Evolutionary conservation across 1,284 basidiomycete genomes (phyloP).

Genomic region (Rhodotorula mucilaginosa): DNA sequence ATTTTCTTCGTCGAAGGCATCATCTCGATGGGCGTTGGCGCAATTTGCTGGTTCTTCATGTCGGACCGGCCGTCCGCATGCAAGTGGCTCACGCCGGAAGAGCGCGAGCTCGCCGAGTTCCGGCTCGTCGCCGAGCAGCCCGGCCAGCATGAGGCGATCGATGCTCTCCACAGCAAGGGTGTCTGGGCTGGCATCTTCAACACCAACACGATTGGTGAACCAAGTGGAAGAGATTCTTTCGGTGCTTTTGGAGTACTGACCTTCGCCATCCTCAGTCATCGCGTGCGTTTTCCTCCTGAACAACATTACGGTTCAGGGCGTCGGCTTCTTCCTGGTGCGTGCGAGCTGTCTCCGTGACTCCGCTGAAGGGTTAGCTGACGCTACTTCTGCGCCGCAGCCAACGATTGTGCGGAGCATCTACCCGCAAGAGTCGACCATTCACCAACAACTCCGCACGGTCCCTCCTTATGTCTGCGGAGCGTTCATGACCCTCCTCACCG

Average conservation of each 20-base stretch:
- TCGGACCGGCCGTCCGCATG: conserved; percentile 48
- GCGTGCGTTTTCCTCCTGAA: conserved; percentile 46
- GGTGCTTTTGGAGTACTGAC: not conserved
- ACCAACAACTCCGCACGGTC: conserved; percentile 48
- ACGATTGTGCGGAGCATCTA: conserved; percentile 49
- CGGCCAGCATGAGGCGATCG: conserved; percentile 45
- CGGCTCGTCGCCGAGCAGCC: conserved; percentile 50
- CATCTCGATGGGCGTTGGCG: conserved; percentile 47
- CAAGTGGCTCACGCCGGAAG: conserved; percentile 47
- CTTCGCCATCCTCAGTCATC: conserved; percentile 9
- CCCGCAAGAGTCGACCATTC: conserved; percentile 45
- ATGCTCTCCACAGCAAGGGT: conserved; percentile 41
- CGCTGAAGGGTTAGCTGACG: not conserved
- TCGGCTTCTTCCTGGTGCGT: conserved; percentile 1
- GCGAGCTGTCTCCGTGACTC: not conserved
- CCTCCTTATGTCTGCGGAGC: conserved; percentile 45
- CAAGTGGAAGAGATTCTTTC: too few relatives aligned
- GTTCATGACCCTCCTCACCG: conserved; percentile 36
- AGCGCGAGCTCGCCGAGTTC: conserved; percentile 44
- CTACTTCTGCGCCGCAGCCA: not conserved
- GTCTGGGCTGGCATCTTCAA: conserved; percentile 42
- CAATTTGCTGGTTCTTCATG: conserved; percentile 47
- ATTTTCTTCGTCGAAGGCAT: conserved; percentile 46
- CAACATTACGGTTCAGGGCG: conserved; percentile 48
- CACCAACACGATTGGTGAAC: conserved; percentile 30